Base-by-base conservation (phyloP, 176 grass and related monocot species). In the Lolium perenne region DNA sequence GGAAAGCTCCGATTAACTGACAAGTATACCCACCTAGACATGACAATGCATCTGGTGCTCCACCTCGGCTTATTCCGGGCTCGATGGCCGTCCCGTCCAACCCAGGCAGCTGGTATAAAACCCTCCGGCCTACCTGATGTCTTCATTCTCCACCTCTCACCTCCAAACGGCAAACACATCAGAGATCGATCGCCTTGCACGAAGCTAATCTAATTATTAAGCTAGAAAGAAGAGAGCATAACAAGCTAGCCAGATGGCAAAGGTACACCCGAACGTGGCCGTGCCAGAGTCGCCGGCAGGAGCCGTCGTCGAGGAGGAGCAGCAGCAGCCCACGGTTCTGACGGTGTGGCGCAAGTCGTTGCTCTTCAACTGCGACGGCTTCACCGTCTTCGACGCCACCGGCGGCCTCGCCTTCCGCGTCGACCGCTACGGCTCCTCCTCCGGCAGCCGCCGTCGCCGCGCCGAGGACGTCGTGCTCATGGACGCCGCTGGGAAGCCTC, bases 341-440 rank as follows among this genome's bases (percentile, higher is more conserved):
- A 95, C 94, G n/a, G 94, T 95, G 64, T 95, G 94, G 94, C 85
- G 91, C 60, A 95, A 89, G 81, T 95, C 94, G 1, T 80, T 95
- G 4, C 87, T 95, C 32, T 93, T 95, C 87, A 93, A 90, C 77
- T 93, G 86, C 85, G 77, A 88, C 20, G 94, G 94, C 4, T 95
- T 95, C 86, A 95, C 94, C 3, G 94, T 95, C 18, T 95, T 71
- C 51, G 91, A 95, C 57, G 47, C 86, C 10, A 86, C 60, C 9
- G 95, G 95, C 60, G 46, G 89, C 78, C 90, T 97, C 90, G 88
- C 90, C 53, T 97, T 91, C 87, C 90, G 95, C 43, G 90, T 97
- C 20, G 95, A 97, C 79, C 83, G 84, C 80, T 94, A 92, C 78
- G 95, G 48, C 26, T 43, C 82, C 22, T 74, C 48, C 7, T 54